phyloP scores from a whole-genome alignment of 2,329 filamentous ascomycete species.

The Mycosphaerella sp. region DNA sequence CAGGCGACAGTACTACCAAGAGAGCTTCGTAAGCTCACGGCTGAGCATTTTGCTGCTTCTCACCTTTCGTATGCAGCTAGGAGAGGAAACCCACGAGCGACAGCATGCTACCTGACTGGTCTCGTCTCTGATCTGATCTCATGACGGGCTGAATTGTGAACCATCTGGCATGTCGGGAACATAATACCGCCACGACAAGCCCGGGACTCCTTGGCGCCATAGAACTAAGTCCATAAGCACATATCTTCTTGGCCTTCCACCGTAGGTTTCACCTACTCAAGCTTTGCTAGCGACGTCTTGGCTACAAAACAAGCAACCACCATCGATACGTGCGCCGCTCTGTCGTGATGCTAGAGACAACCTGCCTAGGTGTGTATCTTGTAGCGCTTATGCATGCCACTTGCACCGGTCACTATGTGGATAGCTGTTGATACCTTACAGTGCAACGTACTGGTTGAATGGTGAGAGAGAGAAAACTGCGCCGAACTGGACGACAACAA shows the following conservation, averaged over 20 bases:
- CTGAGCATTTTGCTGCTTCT: not conserved
- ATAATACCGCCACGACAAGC: slow-evolving; percentile 2
- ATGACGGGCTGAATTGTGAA: not conserved
- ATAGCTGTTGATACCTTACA: too few relatives aligned
- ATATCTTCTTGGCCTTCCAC: not conserved
- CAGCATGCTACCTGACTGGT: not conserved
- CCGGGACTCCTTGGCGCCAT: not conserved
- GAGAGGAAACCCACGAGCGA: not conserved
- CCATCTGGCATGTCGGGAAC: not conserved
- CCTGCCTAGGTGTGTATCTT: not conserved
- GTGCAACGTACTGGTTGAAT: too few relatives aligned
- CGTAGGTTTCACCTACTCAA: not conserved
- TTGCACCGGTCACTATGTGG: not conserved
- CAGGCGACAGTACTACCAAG: not conserved
- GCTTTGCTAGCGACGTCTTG: not conserved
- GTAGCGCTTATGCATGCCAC: not conserved
- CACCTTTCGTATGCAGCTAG: not conserved
- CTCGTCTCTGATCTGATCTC: not conserved
- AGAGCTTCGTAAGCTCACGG: not conserved
- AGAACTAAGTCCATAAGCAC: not conserved
- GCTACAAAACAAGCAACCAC: not conserved
- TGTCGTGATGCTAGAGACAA: not conserved
- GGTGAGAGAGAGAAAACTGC: not conserved
- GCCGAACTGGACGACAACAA: not conserved
- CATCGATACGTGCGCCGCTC: not conserved